phyloP scores from a whole-genome alignment of 129 eudicot genomes.

The Silybum marianum region DNA sequence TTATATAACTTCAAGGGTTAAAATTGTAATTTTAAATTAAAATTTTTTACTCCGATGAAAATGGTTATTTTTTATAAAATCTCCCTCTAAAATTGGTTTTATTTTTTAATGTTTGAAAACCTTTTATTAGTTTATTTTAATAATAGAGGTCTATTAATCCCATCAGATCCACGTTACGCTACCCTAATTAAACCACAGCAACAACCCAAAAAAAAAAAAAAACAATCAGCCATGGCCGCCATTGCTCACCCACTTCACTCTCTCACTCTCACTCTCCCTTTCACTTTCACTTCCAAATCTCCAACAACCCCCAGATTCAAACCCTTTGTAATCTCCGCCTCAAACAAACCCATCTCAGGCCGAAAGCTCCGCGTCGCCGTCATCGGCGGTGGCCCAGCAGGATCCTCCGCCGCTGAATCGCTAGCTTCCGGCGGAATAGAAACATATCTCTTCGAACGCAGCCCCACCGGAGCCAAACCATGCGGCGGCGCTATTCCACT shows the following conservation, averaged over 20 bases:
- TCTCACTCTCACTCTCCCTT: not conserved
- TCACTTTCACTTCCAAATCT: constrained; percentile 24
- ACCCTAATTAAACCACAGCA: not conserved
- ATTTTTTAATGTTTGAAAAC: too few relatives aligned
- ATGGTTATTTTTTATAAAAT: too few relatives aligned
- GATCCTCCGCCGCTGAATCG: constrained; percentile 88
- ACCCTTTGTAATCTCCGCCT: constrained; percentile 40
- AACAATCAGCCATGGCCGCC: constrained; percentile 31
- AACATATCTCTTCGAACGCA: constrained; percentile 73
- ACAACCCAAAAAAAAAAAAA: not conserved
- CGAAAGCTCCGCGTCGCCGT: constrained; percentile 81
- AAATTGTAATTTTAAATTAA: too few relatives aligned
- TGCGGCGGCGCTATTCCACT: constrained; percentile 98
- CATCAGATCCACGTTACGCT: not conserved
- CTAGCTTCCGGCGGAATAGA: constrained; percentile 87
- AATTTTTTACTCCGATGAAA: too few relatives aligned
- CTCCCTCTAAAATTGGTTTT: too few relatives aligned
- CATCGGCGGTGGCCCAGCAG: constrained; percentile 95
- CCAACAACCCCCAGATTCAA: constrained; percentile 13
- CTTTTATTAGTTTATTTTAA: too few relatives aligned
- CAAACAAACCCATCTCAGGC: constrained; percentile 67
- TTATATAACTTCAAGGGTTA: too few relatives aligned
- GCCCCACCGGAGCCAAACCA: constrained; percentile 83
- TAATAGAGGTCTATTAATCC: not conserved
- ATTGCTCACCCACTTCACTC: constrained; percentile 35